Evolutionary conservation across 345 rosid species (phyloP), one percentile per base, ranked within the genome.

Genomic region (Rhodamnia rubescens): DNA sequence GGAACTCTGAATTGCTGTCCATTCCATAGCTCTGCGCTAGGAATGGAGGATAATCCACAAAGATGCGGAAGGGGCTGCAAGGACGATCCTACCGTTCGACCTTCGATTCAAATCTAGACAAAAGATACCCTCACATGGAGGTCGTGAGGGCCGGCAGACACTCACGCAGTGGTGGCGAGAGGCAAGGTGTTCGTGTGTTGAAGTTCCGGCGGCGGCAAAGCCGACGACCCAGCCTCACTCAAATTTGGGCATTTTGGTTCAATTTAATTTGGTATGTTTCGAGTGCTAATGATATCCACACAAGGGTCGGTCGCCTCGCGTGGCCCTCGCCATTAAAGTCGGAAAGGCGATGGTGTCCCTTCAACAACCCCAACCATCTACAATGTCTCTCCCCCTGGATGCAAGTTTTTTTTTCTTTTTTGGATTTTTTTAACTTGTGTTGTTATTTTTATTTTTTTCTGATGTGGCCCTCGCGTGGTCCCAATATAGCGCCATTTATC

Each of bases 301-400:
- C 18, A 12, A n/a, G 18, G 2, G 16, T 6, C 3, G 8, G 4
- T 7, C 16, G 18, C 3, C 4, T 8, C 36, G 0, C 4, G 0
- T 13, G 14, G 27, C 3, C 64, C 36, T 58, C 29, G 32, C 69
- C 1, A 1, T 58, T 27, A 59, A 59, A 27, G 69, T 27, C 3
- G 0, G 15, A 59, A 59, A 59, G 36, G 36, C 20, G 40, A 59
- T 27, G 36, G 36, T 59, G 74, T 4, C 69, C 69, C 69, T 59
- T n/a, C 29, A 5, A 59, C 74, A 27, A 9, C 8, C 8, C 10
- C 24, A 20, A 3, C 36, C 7, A 13, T 13, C 74, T 13, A 13
- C 29, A 20, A 47, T 42, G 12, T 13, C 52, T 42, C 82, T 42
- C 52, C 10, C 10, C 15, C 29, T 21, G n/a, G 14, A 5, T 5